Evolutionary conservation across 208 protist species (phyloP).

Genomic region (Crithidia sp.): DNA sequence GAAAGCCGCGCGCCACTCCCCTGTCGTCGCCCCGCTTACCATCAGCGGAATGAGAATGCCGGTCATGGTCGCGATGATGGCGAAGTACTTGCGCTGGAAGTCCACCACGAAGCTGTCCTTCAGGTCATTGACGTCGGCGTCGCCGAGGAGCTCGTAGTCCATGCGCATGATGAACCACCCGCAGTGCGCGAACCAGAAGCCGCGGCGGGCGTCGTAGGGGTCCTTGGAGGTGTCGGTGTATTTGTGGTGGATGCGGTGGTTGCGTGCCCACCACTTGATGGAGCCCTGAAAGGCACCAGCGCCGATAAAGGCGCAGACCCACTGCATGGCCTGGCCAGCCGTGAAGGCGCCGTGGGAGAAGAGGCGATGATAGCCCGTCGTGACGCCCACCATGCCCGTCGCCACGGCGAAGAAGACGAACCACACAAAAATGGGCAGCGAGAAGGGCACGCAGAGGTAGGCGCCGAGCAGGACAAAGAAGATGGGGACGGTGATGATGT

Average conservation of each 20-base stretch:
- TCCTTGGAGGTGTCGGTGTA: constrained; percentile 88
- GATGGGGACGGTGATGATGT: constrained; percentile 32
- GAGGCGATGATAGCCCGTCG: constrained; percentile 86
- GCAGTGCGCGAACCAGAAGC: constrained; percentile 88
- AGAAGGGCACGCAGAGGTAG: constrained; percentile 32
- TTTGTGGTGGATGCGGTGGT: constrained; percentile 91
- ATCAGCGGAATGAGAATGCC: constrained; percentile 80
- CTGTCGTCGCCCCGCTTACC: constrained; percentile 73
- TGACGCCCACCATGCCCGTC: constrained; percentile 86
- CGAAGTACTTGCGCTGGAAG: constrained; percentile 86
- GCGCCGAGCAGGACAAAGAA: constrained; percentile 30
- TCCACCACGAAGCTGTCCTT: constrained; percentile 72
- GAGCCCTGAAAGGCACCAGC: constrained; percentile 88
- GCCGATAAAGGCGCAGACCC: constrained; percentile 70
- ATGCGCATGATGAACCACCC: constrained; percentile 93
- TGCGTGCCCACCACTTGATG: constrained; percentile 87
- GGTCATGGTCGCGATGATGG: constrained; percentile 71
- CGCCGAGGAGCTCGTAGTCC: constrained; percentile 77
- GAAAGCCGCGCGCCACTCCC: constrained; percentile 77
- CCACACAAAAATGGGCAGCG: constrained; percentile 26
- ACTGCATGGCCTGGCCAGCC: constrained; percentile 55
- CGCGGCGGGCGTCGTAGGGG: constrained; percentile 88
- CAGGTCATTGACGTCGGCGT: constrained; percentile 82
- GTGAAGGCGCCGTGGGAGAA: constrained; percentile 84
- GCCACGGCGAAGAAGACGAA: constrained; percentile 52